A percentile compares a stretch with the other conserved stretches of the same genome.
These are phyloP conservation scores for Eimeria praecox DNA, from an alignment of 169 alveolate species.

Conservation along the genomic window DNA sequence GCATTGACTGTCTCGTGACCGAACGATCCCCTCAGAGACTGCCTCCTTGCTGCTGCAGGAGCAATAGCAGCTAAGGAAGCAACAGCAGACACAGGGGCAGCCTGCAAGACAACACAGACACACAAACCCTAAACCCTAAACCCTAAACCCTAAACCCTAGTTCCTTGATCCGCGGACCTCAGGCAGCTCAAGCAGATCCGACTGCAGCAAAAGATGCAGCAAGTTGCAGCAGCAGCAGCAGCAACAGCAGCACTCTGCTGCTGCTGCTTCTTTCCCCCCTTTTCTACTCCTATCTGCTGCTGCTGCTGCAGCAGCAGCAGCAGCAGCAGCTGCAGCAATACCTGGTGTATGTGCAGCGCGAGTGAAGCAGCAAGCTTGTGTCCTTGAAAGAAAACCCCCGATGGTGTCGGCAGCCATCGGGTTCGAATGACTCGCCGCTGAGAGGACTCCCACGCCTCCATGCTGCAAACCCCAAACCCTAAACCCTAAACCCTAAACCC, in stretches of 20 bases:
- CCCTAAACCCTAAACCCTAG: constrained; percentile 30
- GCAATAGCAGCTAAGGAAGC: constrained; percentile 10
- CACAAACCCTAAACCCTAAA: constrained; percentile 21
- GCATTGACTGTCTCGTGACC: constrained; percentile 47
- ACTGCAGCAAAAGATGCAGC: background rate
- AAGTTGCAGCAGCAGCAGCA: constrained; percentile 6
- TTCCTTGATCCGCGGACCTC: background rate
- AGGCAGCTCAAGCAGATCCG: background rate
- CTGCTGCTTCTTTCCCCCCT: background rate
- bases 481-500: constrained; percentile 9
- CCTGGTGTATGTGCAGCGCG: constrained; percentile 77
- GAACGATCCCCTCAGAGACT: constrained; percentile 15
- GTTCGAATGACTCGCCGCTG: constrained; percentile 71
- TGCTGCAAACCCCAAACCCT: constrained; percentile 68
- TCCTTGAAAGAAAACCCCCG: constrained; percentile 58
- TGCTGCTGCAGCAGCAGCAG: constrained; percentile 41
- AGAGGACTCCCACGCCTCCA: constrained; percentile 78
- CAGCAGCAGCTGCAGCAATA: constrained; percentile 51
- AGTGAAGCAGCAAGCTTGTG: constrained; percentile 72
- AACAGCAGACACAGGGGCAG: constrained; percentile 48
- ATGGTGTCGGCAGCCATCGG: constrained; percentile 59
- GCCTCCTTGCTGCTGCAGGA: constrained; percentile 47
- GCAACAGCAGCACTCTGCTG: constrained; percentile 3
- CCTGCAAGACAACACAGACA: background rate
- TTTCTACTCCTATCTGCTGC: background rate